Conservation (phyloP, 768 basidiomycete genomes). For the Suillus hirtellus region DNA sequence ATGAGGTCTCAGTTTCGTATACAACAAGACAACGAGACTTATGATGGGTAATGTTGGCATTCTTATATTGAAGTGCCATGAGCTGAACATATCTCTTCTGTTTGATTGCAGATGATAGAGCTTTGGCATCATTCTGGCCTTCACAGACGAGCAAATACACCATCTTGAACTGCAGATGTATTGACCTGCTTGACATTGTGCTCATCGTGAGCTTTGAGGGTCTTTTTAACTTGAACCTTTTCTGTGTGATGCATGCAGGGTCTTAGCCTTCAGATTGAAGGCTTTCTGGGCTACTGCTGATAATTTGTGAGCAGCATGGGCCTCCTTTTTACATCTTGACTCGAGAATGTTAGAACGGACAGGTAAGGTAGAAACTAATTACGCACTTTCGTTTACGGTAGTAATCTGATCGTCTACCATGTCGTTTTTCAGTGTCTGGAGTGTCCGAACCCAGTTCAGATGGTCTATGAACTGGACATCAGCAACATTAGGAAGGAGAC, state of each 20-base stretch:
- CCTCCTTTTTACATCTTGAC: slow-evolving; percentile 76
- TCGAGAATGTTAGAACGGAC: neutral
- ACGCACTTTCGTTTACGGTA: slow-evolving; percentile 93
- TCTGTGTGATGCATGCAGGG: slow-evolving; percentile 97
- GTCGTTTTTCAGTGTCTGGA: no score
- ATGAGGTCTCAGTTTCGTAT: slow-evolving; percentile 5
- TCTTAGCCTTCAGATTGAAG: slow-evolving; percentile 95
- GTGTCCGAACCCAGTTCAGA: no score
- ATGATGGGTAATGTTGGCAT: slow-evolving; percentile 99
- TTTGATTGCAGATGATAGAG: slow-evolving; percentile 93
- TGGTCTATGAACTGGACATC: no score
- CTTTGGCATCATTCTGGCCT: slow-evolving; percentile 97
- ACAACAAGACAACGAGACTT: slow-evolving; percentile 26
- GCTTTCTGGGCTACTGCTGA: slow-evolving; percentile 90
- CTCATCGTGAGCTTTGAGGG: slow-evolving; percentile 99
- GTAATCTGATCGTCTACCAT: slow-evolving; percentile 94
- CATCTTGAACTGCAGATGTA: slow-evolving; percentile 78
- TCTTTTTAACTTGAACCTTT: slow-evolving; percentile 98
- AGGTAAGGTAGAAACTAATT: neutral
- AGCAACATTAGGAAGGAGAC: no score
- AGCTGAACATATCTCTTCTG: slow-evolving; percentile 98
- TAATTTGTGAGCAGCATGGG: slow-evolving; percentile 70
- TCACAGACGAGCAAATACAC: slow-evolving; percentile 96
- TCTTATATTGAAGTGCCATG: slow-evolving; percentile 96
- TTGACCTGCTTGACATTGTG: slow-evolving; percentile 96